Evolutionary conservation across 2,329 filamentous ascomycete species (phyloP).

Genomic region (Pestalotiopsis sp.): DNA sequence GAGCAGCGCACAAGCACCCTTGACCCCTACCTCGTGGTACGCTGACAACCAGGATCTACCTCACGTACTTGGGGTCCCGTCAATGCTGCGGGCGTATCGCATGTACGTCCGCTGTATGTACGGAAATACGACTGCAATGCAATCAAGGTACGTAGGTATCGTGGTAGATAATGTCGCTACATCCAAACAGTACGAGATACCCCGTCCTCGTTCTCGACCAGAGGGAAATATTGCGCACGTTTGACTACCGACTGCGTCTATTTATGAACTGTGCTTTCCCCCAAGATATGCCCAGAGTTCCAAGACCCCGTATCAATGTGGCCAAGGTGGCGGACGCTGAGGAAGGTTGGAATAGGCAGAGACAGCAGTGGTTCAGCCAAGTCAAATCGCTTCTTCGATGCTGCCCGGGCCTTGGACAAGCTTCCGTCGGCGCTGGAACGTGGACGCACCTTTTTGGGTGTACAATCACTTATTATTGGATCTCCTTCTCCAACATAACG

Average conservation of each 20-base stretch:
- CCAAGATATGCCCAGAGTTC: not conserved
- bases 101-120: not conserved
- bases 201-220: not conserved
- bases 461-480: too few relatives aligned
- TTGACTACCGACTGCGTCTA: not conserved
- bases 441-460: not conserved
- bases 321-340: not conserved
- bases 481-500: too few relatives aligned
- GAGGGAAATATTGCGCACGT: not conserved
- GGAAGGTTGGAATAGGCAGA: not conserved
- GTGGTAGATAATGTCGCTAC: too few relatives aligned
- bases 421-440: not conserved
- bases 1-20: not conserved
- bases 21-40: not conserved
- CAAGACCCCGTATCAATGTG: not conserved
- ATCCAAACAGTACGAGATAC: not conserved
- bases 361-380: not conserved
- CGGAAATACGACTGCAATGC: not conserved
- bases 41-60: not conserved
- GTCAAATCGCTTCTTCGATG: not conserved
- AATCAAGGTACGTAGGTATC: not conserved
- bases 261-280: not conserved
- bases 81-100: not conserved
- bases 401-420: not conserved
- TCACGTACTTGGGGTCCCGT: not conserved